Percentiles rank a stretch among this genome's conserved stretches.
phyloP scores from a whole-genome alignment of 805 yeast genomes.

The Scheffersomyces lignosus region DNA sequence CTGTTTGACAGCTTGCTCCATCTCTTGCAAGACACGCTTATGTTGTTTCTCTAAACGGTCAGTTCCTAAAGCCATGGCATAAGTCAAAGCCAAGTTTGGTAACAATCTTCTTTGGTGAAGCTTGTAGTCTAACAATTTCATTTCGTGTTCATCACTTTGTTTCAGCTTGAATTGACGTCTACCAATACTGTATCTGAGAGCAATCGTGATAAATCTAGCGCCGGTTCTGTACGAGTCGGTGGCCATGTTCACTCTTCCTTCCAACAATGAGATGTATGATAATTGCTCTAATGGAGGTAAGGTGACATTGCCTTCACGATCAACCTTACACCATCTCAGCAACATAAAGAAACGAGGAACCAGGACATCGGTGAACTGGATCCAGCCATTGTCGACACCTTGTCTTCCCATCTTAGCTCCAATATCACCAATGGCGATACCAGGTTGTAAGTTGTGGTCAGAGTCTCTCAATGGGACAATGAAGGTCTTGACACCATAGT shows the following conservation, averaged over 20 bases:
- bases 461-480: slow-evolving; percentile 48
- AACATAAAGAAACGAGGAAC: slow-evolving; percentile 48
- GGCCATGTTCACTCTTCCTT: slow-evolving; percentile 48
- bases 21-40: slow-evolving; percentile 26
- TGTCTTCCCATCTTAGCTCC: slow-evolving; percentile 52
- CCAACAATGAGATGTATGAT: slow-evolving; percentile 42
- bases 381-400: slow-evolving; percentile 51
- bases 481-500: slow-evolving; percentile 48
- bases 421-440: slow-evolving; percentile 46
- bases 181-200: slow-evolving; percentile 46
- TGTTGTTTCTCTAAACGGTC: slow-evolving; percentile 37
- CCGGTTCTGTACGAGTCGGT: slow-evolving; percentile 42
- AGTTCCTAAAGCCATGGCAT: slow-evolving; percentile 39
- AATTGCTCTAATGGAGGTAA: slow-evolving; percentile 48
- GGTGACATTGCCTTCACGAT: slow-evolving; percentile 38
- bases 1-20: slow-evolving; percentile 38
- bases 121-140: slow-evolving; percentile 45
- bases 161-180: slow-evolving; percentile 45
- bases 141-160: slow-evolving; percentile 29
- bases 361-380: slow-evolving; percentile 44
- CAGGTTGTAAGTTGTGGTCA: slow-evolving; percentile 43
- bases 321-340: slow-evolving; percentile 44
- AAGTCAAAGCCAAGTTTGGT: slow-evolving; percentile 43
- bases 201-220: slow-evolving; percentile 43
- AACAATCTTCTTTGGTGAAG: slow-evolving; percentile 47